These are phyloP conservation scores for Penicillium sp. DNA, from an alignment of 2,329 filamentous ascomycete genomes.

Conservation along the genomic window DNA sequence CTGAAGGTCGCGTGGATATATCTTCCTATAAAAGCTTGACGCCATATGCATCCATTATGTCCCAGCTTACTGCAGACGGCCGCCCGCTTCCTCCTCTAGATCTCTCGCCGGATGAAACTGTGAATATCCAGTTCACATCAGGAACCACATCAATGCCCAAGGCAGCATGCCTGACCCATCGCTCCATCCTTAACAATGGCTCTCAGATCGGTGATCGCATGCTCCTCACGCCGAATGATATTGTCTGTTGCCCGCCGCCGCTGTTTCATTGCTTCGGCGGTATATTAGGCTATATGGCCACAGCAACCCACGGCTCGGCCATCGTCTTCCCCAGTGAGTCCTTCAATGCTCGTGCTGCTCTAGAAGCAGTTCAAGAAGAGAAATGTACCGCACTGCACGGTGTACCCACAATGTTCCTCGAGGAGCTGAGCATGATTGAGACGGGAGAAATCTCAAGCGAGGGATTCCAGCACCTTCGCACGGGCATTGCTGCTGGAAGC, in stretches of 20 bases:
- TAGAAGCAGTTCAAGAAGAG: slow-evolving; percentile 63
- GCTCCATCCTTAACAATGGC: slow-evolving; percentile 89
- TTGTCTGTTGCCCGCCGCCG: slow-evolving; percentile 63
- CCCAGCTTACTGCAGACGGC: slow-evolving; percentile 42
- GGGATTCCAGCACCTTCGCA: slow-evolving; percentile 67
- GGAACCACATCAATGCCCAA: slow-evolving; percentile 92
- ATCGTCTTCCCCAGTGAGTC: slow-evolving; percentile 85
- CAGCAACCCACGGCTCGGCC: slow-evolving; percentile 73
- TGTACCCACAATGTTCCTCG: slow-evolving; percentile 92
- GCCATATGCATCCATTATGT: slow-evolving; percentile 48
- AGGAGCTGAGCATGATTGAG: slow-evolving; percentile 75
- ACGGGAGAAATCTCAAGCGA: slow-evolving; percentile 46
- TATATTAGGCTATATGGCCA: slow-evolving; percentile 94
- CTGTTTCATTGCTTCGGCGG: slow-evolving; percentile 75
- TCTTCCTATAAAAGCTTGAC: slow-evolving; percentile 44
- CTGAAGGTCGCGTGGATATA: slow-evolving; percentile 53
- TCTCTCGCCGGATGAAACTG: slow-evolving; percentile 64
- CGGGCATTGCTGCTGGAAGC: slow-evolving; percentile 87
- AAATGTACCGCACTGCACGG: slow-evolving; percentile 73
- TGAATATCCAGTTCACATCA: slow-evolving; percentile 96
- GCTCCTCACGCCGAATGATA: slow-evolving; percentile 70
- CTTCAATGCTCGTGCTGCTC: slow-evolving; percentile 73
- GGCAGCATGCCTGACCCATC: slow-evolving; percentile 83
- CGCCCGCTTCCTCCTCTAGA: slow-evolving; percentile 46
- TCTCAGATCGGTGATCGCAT: slow-evolving; percentile 79